phyloP scores from a whole-genome alignment of 78 protist species.

The Emiliania huxleyi region DNA sequence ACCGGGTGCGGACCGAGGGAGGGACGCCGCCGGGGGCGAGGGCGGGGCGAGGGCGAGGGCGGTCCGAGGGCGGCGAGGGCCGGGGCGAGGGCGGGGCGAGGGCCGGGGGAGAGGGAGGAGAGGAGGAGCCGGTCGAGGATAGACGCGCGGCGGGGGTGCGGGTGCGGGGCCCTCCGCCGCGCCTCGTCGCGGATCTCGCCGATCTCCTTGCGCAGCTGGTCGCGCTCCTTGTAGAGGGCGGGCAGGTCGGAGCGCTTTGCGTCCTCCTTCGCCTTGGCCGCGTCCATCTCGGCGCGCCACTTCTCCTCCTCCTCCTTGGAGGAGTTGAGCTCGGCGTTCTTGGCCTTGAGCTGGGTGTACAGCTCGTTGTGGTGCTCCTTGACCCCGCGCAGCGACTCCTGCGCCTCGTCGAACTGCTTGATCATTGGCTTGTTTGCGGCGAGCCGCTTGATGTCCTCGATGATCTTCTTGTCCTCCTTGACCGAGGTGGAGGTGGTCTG shows the following conservation, averaged over 20 bases:
- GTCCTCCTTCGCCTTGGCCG: background rate
- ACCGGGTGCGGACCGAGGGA: too few species aligned
- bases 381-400: background rate
- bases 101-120: too few species aligned
- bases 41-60: too few species aligned
- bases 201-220: background rate
- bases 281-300: background rate
- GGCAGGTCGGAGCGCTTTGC: background rate
- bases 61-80: too few species aligned
- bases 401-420: background rate
- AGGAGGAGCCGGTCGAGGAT: too few species aligned
- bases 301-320: background rate
- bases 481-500: background rate
- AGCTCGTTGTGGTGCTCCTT: background rate
- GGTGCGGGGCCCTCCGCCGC: too few species aligned
- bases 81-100: too few species aligned
- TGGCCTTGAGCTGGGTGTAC: constrained; percentile 7
- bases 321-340: background rate
- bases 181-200: background rate
- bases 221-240: constrained; percentile 15
- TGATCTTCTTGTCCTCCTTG: background rate
- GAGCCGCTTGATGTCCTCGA: background rate
- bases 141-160: too few species aligned
- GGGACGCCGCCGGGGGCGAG: too few species aligned
- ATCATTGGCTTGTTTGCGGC: background rate